Percentiles rank a stretch among this genome's conserved stretches.
Conservation (phyloP, 441 rosid genomes). For the Adansonia madagascariensis region DNA sequence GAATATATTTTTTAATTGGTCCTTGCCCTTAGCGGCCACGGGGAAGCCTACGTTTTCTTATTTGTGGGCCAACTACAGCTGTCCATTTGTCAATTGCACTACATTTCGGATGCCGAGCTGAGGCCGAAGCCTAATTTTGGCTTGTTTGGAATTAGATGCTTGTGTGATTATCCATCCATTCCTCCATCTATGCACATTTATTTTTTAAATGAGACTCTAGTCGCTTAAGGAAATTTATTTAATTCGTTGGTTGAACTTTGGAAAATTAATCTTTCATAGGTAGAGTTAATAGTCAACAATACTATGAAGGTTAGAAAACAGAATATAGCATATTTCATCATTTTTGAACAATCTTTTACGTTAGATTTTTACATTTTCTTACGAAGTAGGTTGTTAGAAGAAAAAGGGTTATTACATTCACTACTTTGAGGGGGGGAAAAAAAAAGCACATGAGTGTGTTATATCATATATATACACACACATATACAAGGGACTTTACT, state of each 20-base stretch:
- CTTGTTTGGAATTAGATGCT: neutral
- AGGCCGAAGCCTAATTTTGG: neutral
- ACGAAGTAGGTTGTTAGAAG: neutral
- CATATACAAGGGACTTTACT: too few relatives aligned
- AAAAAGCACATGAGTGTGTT: too few relatives aligned
- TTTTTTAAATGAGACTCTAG: neutral
- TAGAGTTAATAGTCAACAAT: neutral
- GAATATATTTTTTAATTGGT: too few relatives aligned
- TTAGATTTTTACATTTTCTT: neutral
- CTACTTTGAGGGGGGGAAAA: too few relatives aligned
- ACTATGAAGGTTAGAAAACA: neutral
- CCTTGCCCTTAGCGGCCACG: too few relatives aligned
- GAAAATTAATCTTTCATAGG: neutral
- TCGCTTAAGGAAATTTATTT: neutral
- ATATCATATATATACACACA: too few relatives aligned
- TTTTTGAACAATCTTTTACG: neutral
- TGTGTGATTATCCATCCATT: neutral
- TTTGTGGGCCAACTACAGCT: neutral
- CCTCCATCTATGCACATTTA: neutral
- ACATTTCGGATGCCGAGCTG: neutral
- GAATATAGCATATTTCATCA: neutral
- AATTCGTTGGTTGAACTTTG: neutral
- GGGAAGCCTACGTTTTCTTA: neutral
- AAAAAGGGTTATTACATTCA: too few relatives aligned
- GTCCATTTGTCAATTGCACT: neutral